phyloP scores from a whole-genome alignment of 2,329 filamentous ascomycete species.

The Cordyceps javanica region DNA sequence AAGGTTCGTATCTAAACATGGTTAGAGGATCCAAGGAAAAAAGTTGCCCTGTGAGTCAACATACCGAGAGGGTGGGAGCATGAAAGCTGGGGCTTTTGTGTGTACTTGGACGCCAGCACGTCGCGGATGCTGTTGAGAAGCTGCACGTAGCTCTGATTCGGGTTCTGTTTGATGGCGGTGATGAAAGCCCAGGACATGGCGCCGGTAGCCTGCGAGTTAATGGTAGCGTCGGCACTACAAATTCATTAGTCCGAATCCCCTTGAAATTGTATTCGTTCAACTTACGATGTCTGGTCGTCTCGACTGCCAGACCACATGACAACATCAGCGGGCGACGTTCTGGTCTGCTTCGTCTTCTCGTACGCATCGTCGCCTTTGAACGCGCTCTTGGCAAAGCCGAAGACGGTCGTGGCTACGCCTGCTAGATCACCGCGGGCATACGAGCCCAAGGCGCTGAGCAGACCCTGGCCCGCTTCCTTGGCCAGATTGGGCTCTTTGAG shows the following conservation, averaged over 20 bases:
- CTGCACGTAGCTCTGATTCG: conserved; percentile 93
- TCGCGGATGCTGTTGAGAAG: conserved; percentile 93
- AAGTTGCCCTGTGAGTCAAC: conserved; percentile 23
- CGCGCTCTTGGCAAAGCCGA: conserved; percentile 82
- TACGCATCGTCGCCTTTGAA: conserved; percentile 72
- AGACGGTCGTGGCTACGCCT: conserved; percentile 72
- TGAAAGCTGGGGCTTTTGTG: conserved; percentile 92
- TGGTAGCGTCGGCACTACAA: conserved; percentile 77
- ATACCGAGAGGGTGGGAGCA: conserved; percentile 93
- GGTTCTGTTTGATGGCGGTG: conserved; percentile 81
- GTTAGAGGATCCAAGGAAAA: conserved; percentile 9
- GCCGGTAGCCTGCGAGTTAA: conserved; percentile 82
- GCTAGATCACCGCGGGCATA: conserved; percentile 81
- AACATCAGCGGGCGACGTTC: conserved; percentile 91
- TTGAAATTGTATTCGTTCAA: conserved; percentile 3
- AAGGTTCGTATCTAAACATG: conserved; percentile 52
- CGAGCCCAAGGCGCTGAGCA: conserved; percentile 65
- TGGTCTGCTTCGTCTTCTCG: conserved; percentile 76
- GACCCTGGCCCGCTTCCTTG: conserved; percentile 69
- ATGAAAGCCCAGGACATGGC: conserved; percentile 99
- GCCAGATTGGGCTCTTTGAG: conserved; percentile 77
- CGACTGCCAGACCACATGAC: conserved; percentile 98
- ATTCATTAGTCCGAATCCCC: conserved; percentile 35
- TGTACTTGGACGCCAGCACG: conserved; percentile 78
- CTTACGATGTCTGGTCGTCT: conserved; percentile 80